Evolutionary conservation across 2,329 filamentous ascomycete species (phyloP).

Genomic region (Macrophomina tecta): DNA sequence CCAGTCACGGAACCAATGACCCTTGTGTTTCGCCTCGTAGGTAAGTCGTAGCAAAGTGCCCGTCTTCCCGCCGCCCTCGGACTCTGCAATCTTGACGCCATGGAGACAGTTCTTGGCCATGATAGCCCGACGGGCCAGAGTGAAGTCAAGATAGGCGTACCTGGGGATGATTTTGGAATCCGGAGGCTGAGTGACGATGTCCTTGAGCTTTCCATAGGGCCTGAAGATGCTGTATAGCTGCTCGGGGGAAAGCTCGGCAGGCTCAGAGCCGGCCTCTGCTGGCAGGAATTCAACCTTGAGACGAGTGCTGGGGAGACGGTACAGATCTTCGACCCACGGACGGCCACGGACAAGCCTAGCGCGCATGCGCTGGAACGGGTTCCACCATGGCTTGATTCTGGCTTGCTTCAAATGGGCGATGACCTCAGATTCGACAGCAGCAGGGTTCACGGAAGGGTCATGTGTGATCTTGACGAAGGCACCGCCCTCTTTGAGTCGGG

Average conservation of each 20-base stretch:
- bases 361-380: slow-evolving; percentile 73
- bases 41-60: slow-evolving; percentile 81
- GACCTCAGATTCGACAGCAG: slow-evolving; percentile 67
- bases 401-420: slow-evolving; percentile 68
- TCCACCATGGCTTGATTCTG: slow-evolving; percentile 88
- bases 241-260: slow-evolving; percentile 84
- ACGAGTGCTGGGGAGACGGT: slow-evolving; percentile 76
- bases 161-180: slow-evolving; percentile 86
- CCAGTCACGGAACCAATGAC: slow-evolving; percentile 86
- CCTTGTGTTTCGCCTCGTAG: slow-evolving; percentile 80
- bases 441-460: slow-evolving; percentile 52
- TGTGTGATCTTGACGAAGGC: slow-evolving; percentile 87
- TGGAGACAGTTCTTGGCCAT: slow-evolving; percentile 94
- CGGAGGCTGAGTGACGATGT: slow-evolving; percentile 80
- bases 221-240: slow-evolving; percentile 85
- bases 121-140: slow-evolving; percentile 74
- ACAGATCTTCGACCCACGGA: slow-evolving; percentile 94
- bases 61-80: slow-evolving; percentile 72
- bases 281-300: slow-evolving; percentile 86
- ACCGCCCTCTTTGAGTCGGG: slow-evolving; percentile 87
- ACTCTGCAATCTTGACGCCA: slow-evolving; percentile 73
- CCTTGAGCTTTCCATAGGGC: slow-evolving; percentile 85
- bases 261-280: slow-evolving; percentile 70
- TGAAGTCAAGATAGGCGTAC: slow-evolving; percentile 81
- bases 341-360: slow-evolving; percentile 77